Conservation (phyloP, 2,329 filamentous ascomycete genomes). For the Verticillium dahliae region DNA sequence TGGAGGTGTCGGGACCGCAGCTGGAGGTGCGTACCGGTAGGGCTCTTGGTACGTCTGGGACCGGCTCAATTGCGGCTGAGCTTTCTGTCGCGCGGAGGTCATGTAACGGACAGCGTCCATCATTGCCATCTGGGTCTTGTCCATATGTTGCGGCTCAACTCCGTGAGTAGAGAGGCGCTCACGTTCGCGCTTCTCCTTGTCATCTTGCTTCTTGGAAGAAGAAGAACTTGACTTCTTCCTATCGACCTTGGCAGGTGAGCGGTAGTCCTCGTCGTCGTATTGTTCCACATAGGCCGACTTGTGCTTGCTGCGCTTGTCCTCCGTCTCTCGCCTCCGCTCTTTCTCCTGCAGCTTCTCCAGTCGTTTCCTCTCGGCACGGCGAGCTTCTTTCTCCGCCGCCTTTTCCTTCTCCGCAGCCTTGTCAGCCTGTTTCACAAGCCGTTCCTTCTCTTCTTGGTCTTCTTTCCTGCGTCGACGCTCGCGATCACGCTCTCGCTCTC, state of each 20-base stretch:
- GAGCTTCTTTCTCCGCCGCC: constrained; percentile 20
- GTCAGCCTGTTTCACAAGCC: constrained; percentile 11
- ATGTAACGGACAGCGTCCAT: constrained; percentile 10
- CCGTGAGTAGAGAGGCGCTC: constrained; percentile 2
- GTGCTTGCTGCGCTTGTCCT: constrained; percentile 25
- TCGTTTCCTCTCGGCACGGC: constrained; percentile 25
- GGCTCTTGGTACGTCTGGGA: constrained; percentile 4
- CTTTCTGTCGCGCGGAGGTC: constrained; percentile 6
- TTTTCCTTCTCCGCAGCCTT: constrained; percentile 9
- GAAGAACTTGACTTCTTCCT: constrained; percentile 30
- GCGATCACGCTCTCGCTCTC: constrained; percentile 29
- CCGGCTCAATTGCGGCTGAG: constrained; percentile 1
- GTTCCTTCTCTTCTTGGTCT: constrained; percentile 14
- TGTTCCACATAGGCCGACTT: constrained; percentile 25
- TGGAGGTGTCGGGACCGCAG: constrained; percentile 8
- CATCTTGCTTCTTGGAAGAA: constrained; percentile 27
- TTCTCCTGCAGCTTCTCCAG: constrained; percentile 27
- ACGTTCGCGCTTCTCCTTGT: constrained; percentile 8
- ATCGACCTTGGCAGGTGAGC: constrained; percentile 17
- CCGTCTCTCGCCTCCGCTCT: constrained; percentile 27
- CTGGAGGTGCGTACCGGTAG: constrained; percentile 4
- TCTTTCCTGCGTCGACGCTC: constrained; percentile 16
- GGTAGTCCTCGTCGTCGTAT: constrained; percentile 21
- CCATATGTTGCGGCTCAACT: constrained; percentile 1
- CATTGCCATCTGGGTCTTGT: constrained; percentile 4